Evolutionary conservation across 2,329 filamentous ascomycete species (phyloP).

Genomic region (Xylariaceae sp.): DNA sequence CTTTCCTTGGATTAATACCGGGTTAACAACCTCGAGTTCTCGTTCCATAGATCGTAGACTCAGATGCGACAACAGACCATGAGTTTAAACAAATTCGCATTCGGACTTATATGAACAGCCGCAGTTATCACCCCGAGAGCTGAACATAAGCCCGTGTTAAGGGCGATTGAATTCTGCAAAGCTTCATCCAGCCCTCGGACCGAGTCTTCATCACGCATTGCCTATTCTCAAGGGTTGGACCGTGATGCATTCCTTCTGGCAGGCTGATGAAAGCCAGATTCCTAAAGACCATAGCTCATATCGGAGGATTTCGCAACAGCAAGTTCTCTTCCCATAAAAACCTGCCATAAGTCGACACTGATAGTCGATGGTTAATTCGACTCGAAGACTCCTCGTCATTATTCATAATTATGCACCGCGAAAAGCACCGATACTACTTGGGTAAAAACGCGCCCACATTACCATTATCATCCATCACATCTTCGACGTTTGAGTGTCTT

Average conservation of each 20-base stretch:
- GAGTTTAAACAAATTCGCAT: too few species aligned
- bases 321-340: background rate
- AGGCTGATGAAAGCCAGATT: background rate
- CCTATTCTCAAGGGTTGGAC: background rate
- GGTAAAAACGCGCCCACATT: constrained; percentile 12
- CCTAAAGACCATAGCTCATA: background rate
- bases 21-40: too few species aligned
- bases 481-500: background rate
- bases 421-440: constrained; percentile 3
- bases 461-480: constrained; percentile 9
- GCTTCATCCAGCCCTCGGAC: too few species aligned
- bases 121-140: too few species aligned
- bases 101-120: too few species aligned
- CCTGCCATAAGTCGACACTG: background rate
- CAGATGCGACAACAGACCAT: too few species aligned
- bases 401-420: constrained; percentile 2
- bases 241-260: background rate
- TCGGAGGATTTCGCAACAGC: background rate
- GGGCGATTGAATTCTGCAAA: too few species aligned
- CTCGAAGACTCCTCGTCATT: background rate
- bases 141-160: too few species aligned
- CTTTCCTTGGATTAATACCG: too few species aligned
- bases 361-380: background rate
- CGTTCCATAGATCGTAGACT: too few species aligned
- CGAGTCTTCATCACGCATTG: background rate